Conservation (phyloP, 495 filamentous ascomycete species). For the Gamarada debralockiae region DNA sequence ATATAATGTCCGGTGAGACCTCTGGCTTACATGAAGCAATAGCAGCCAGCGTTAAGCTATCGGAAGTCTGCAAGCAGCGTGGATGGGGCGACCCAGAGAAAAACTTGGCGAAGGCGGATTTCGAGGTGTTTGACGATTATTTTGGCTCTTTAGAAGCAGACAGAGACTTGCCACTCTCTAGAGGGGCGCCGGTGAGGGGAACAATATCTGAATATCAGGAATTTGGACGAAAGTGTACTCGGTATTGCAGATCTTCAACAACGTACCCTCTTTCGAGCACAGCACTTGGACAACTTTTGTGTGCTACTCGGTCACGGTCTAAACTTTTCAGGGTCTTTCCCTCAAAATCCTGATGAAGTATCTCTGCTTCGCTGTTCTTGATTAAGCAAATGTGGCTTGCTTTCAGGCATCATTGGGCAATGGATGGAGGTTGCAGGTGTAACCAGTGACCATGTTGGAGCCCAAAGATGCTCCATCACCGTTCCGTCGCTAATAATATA, state of each 20-base stretch:
- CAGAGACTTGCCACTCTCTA: too few species aligned
- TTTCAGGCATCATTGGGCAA: conserved; percentile 18
- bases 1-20: conserved; percentile 16
- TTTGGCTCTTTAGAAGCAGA: too few species aligned
- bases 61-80: background rate
- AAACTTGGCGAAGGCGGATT: too few species aligned
- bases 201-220: background rate
- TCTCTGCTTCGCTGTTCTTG: background rate
- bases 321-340: conserved; percentile 6
- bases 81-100: background rate
- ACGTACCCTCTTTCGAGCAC: background rate
- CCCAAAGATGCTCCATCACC: background rate
- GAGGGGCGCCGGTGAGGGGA: background rate
- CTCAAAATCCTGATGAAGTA: background rate
- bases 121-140: too few species aligned
- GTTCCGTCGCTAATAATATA: too few species aligned
- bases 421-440: background rate
- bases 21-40: conserved; percentile 6
- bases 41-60: conserved; percentile 5
- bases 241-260: background rate
- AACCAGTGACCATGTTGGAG: background rate
- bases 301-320: conserved; percentile 8
- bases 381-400: conserved; percentile 8
- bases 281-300: background rate
- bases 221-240: conserved; percentile 2